Evolutionary conservation across 2,329 filamentous ascomycete species (phyloP).

Genomic region (Xylariales sp.): DNA sequence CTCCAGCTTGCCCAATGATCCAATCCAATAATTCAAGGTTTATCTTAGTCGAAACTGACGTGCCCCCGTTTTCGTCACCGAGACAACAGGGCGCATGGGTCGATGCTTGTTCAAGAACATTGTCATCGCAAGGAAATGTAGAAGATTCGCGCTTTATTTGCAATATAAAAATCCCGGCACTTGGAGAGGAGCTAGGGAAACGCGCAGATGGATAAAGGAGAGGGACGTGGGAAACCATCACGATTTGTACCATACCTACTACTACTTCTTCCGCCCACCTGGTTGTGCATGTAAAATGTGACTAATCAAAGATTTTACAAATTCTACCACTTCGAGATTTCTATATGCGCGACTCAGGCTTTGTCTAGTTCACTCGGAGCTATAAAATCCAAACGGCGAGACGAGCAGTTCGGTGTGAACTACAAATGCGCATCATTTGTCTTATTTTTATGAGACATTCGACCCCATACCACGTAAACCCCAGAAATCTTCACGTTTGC

Average conservation of each 20-base stretch:
- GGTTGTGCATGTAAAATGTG: constrained; percentile 39
- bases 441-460: not conserved
- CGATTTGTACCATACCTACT: constrained; percentile 40
- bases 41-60: not conserved
- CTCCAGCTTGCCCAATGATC: not conserved
- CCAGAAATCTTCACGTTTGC: not conserved
- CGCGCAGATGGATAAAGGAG: constrained; percentile 16
- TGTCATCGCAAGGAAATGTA: constrained; percentile 14
- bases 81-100: not conserved
- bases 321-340: constrained; percentile 1
- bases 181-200: constrained; percentile 29
- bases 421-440: not conserved
- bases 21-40: constrained; percentile 8
- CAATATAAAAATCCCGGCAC: constrained; percentile 12
- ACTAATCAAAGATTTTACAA: constrained; percentile 31
- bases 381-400: not conserved
- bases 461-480: not conserved
- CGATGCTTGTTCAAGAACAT: constrained; percentile 21
- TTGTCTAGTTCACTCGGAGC: not conserved
- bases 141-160: constrained; percentile 23
- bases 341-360: not conserved
- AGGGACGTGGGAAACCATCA: constrained; percentile 18
- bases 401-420: not conserved
- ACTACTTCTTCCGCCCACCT: constrained; percentile 17
- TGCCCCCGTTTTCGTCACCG: not conserved